phyloP scores from a whole-genome alignment of 768 basidiomycete genomes.

The Fomitopsis pulvina region DNA sequence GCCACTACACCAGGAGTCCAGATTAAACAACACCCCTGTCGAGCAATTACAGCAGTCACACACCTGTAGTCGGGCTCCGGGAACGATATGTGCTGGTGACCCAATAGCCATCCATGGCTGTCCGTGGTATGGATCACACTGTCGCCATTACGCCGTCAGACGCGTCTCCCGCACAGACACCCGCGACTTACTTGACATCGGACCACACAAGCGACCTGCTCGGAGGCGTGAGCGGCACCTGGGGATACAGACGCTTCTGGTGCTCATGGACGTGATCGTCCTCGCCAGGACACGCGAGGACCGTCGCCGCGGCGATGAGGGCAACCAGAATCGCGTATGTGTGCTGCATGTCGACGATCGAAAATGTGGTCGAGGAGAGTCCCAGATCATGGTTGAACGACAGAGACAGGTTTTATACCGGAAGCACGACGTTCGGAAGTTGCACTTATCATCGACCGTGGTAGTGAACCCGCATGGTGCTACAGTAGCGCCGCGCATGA shows the following conservation, averaged over 20 bases:
- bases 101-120: constrained; percentile 76
- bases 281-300: constrained; percentile 19
- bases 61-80: constrained; percentile 78
- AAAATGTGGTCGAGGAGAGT: neutral
- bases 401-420: neutral
- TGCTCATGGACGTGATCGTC: constrained; percentile 26
- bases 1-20: constrained; percentile 21
- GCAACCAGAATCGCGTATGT: neutral
- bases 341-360: constrained; percentile 1
- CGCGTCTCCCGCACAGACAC: neutral
- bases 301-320: constrained; percentile 12
- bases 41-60: constrained; percentile 50
- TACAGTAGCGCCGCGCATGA: too few relatives aligned
- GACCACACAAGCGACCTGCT: constrained; percentile 72
- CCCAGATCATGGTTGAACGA: neutral
- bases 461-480: too few relatives aligned
- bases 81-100: constrained; percentile 68
- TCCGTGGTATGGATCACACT: constrained; percentile 87
- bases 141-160: neutral
- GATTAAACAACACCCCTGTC: neutral
- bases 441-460: too few relatives aligned
- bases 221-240: constrained; percentile 45
- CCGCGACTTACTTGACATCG: constrained; percentile 40
- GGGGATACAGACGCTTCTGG: constrained; percentile 30
- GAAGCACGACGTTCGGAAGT: too few relatives aligned